Evolutionary conservation across 2,329 filamentous ascomycete genomes (phyloP).

Genomic region (Mycosphaerelloides madeirae): DNA sequence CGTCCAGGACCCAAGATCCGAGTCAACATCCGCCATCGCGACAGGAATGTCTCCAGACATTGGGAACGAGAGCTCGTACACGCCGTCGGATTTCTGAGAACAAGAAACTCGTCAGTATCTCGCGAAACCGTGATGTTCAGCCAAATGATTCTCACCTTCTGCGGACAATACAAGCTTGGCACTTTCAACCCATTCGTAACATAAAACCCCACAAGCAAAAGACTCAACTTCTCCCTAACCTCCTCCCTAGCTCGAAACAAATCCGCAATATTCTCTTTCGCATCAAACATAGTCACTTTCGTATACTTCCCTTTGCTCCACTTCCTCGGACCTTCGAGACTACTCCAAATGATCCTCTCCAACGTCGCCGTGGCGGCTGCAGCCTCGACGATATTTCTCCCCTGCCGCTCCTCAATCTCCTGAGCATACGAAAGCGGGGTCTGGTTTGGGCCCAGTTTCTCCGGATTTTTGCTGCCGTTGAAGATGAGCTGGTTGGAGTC

Average conservation of each 20-base stretch:
- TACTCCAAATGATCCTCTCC: constrained; percentile 38
- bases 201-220: background rate
- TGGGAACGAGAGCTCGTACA: background rate
- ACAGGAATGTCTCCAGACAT: background rate
- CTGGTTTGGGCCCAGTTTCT: background rate
- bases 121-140: too few species aligned
- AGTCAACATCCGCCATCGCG: background rate
- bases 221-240: background rate
- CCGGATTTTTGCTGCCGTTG: constrained; percentile 1
- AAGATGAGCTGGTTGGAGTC: constrained; percentile 14
- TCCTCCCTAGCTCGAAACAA: background rate
- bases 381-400: constrained; percentile 53
- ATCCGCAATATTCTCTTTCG: constrained; percentile 33
- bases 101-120: background rate
- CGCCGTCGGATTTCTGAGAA: background rate
- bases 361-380: constrained; percentile 35
- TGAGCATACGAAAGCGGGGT: constrained; percentile 43
- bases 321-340: constrained; percentile 32
- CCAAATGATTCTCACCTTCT: too few species aligned
- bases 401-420: constrained; percentile 46
- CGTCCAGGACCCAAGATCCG: background rate
- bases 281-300: constrained; percentile 39
- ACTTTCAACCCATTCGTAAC: too few species aligned
- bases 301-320: constrained; percentile 35
- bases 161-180: background rate